phyloP scores from a whole-genome alignment of 441 rosid species.

The Gossypium laxum region DNA sequence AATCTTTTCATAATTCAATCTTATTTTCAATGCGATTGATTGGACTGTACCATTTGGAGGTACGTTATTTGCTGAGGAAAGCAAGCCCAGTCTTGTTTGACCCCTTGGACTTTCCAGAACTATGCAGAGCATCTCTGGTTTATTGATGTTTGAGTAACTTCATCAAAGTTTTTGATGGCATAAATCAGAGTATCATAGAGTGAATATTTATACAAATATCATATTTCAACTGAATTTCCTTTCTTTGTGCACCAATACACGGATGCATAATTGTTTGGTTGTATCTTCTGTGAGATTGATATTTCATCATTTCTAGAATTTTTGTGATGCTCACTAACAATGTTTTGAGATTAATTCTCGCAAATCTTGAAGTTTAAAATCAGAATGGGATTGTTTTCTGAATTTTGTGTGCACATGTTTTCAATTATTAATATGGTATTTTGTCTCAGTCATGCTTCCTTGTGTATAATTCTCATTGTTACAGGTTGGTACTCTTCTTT shows the following conservation, averaged over 20 bases:
- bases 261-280: neutral
- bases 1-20: neutral
- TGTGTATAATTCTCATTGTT: conserved; percentile 15
- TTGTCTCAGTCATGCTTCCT: neutral
- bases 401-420: neutral
- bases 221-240: neutral
- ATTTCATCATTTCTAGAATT: neutral
- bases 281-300: neutral
- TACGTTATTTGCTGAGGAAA: neutral
- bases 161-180: neutral
- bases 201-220: neutral
- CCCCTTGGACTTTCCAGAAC: neutral
- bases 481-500: conserved; percentile 66
- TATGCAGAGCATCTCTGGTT: neutral
- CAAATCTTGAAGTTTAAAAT: neutral
- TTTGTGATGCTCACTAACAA: neutral
- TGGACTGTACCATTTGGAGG: neutral
- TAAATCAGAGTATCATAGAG: neutral
- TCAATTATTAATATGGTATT: neutral
- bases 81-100: neutral
- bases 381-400: neutral
- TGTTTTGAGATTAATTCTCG: neutral
- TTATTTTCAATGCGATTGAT: neutral
- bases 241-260: neutral
- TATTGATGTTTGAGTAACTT: neutral